phyloP scores from a whole-genome alignment of 116 monocot species.

The Dioscorea cayenensis region DNA sequence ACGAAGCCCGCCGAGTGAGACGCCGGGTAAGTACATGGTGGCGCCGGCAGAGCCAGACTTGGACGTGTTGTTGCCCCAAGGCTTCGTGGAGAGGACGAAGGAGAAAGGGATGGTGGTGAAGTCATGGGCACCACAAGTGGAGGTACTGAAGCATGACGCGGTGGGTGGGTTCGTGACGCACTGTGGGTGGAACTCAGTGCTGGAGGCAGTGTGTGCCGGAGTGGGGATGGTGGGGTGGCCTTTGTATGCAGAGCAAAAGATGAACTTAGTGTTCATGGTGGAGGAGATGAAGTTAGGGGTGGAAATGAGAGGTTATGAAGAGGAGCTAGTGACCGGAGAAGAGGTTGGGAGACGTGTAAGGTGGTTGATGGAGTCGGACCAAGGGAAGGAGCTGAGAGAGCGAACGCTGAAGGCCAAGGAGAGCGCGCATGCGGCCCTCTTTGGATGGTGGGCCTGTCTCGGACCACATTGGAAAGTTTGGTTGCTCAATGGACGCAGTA shows the following conservation, averaged over 20 bases:
- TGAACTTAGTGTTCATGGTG: constrained; percentile 41
- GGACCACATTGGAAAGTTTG: neutral
- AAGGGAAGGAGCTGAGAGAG: constrained; percentile 15
- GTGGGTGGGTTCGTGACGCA: constrained; percentile 62
- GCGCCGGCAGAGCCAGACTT: constrained; percentile 30
- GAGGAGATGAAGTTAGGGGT: constrained; percentile 34
- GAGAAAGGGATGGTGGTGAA: constrained; percentile 40
- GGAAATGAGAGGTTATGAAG: constrained; percentile 27
- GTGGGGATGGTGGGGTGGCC: constrained; percentile 58
- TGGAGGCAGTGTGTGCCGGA: constrained; percentile 46
- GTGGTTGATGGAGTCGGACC: constrained; percentile 37
- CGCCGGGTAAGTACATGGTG: neutral
- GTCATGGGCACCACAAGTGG: constrained; percentile 52
- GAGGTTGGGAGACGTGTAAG: constrained; percentile 37
- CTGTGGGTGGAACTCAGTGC: constrained; percentile 59
- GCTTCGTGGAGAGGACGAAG: constrained; percentile 41
- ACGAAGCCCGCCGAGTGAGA: constrained; percentile 13
- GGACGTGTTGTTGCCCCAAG: constrained; percentile 30
- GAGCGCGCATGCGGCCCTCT: constrained; percentile 9
- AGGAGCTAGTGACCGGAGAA: constrained; percentile 19
- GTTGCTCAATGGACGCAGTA: neutral
- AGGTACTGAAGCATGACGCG: constrained; percentile 38
- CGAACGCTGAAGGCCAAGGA: constrained; percentile 7
- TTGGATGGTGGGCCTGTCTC: constrained; percentile 5
- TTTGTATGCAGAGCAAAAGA: constrained; percentile 50